phyloP scores from a whole-genome alignment of 768 basidiomycete genomes.

The Suillus subalutaceus region DNA sequence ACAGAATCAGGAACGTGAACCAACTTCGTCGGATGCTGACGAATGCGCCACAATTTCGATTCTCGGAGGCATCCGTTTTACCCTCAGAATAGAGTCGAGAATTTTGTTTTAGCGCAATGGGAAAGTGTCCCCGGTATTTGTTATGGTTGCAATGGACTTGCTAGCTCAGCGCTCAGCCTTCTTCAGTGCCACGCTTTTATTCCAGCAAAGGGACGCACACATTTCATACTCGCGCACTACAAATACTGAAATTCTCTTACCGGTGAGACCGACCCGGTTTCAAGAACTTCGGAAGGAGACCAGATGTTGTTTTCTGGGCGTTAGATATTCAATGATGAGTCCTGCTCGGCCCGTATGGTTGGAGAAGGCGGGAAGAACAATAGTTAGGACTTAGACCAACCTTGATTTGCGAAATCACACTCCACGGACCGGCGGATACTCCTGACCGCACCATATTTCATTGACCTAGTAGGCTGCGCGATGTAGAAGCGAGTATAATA shows the following conservation, averaged over 20 bases:
- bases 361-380: not conserved
- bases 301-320: not conserved
- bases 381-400: not conserved
- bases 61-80: not conserved
- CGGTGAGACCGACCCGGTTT: not conserved
- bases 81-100: not conserved
- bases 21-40: not conserved
- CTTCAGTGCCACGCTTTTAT: not conserved
- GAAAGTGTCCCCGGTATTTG: not conserved
- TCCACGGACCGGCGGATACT: not conserved
- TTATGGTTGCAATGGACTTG: not conserved
- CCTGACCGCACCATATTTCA: not conserved
- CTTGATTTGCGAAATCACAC: not conserved
- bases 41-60: not conserved
- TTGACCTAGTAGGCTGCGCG: not conserved
- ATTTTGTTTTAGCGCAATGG: not conserved
- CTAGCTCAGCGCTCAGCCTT: not conserved
- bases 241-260: not conserved
- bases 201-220: not conserved
- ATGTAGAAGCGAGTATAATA: not conserved
- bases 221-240: not conserved
- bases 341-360: not conserved
- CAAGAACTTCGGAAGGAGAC: not conserved
- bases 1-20: not conserved
- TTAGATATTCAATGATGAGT: not conserved